Conservation (phyloP, 2,329 filamentous ascomycete species). For the Helotiales sp. region DNA sequence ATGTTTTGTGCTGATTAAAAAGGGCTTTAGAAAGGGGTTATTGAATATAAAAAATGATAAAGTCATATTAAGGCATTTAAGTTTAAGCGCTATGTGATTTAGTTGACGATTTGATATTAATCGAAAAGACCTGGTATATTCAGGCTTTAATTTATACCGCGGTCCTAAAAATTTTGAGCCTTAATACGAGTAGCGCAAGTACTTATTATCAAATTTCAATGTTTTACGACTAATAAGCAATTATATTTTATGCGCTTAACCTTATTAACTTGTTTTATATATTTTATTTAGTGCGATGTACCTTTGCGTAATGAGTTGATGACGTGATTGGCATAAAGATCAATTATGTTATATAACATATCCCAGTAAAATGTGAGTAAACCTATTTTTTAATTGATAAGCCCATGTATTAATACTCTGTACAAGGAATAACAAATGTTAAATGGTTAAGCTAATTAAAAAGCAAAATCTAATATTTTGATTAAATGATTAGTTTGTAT, state of each 20-base stretch:
- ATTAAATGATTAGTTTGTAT: too few species aligned
- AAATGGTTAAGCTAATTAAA: too few species aligned
- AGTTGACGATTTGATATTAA: conserved; percentile 1
- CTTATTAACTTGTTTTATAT: background rate
- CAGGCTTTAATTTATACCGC: background rate
- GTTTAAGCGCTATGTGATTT: conserved; percentile 13
- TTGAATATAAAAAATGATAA: background rate
- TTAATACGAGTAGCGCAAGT: too few species aligned
- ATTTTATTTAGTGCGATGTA: too few species aligned
- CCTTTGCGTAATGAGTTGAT: background rate
- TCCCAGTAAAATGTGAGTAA: too few species aligned
- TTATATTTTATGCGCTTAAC: background rate
- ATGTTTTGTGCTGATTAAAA: conserved; percentile 3
- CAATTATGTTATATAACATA: too few species aligned
- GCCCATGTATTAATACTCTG: too few species aligned
- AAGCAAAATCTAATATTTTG: background rate
- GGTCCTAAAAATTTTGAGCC: background rate
- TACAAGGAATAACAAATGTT: too few species aligned
- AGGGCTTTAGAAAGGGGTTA: background rate
- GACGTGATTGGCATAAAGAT: too few species aligned
- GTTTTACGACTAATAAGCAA: background rate
- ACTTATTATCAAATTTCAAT: too few species aligned
- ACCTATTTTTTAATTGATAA: too few species aligned
- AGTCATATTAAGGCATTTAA: background rate
- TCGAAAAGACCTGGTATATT: conserved; percentile 9